These are phyloP conservation scores for Penicillium paradoxum DNA, from an alignment of 495 filamentous ascomycete species.

Conservation along the genomic window DNA sequence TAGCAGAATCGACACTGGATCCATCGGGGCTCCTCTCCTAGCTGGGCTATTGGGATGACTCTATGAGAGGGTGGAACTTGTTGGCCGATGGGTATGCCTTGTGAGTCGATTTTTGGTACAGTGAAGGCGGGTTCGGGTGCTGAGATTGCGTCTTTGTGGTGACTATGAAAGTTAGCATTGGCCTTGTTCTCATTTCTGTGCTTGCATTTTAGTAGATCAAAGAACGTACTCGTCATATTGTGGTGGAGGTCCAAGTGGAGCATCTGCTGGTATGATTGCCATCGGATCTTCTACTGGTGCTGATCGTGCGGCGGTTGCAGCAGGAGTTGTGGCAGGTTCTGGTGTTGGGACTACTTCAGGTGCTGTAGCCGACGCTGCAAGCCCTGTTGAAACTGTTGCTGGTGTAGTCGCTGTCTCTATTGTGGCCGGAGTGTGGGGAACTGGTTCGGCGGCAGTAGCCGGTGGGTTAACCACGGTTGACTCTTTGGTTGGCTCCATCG, in stretches of 20 bases:
- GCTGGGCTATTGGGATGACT: background rate
- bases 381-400: background rate
- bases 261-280: background rate
- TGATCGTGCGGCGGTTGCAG: background rate
- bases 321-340: background rate
- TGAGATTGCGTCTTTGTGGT: background rate
- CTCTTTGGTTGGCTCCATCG: background rate
- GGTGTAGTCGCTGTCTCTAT: background rate
- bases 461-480: background rate
- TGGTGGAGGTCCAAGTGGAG: background rate
- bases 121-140: background rate
- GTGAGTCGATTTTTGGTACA: background rate
- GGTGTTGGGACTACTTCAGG: background rate
- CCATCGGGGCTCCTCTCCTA: constrained; percentile 7
- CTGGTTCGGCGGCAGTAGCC: background rate
- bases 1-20: constrained; percentile 15
- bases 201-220: background rate
- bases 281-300: background rate
- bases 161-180: background rate
- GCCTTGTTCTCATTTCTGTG: background rate
- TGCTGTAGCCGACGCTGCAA: background rate
- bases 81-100: background rate
- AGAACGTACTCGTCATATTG: constrained; percentile 1
- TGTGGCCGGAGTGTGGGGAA: background rate
- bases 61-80: background rate